A percentile compares a stretch with the other conserved stretches of the same genome.
These are phyloP conservation scores for Decorospora gaudefroyi DNA, from an alignment of 2,329 filamentous ascomycete genomes.

Conservation along the genomic window DNA sequence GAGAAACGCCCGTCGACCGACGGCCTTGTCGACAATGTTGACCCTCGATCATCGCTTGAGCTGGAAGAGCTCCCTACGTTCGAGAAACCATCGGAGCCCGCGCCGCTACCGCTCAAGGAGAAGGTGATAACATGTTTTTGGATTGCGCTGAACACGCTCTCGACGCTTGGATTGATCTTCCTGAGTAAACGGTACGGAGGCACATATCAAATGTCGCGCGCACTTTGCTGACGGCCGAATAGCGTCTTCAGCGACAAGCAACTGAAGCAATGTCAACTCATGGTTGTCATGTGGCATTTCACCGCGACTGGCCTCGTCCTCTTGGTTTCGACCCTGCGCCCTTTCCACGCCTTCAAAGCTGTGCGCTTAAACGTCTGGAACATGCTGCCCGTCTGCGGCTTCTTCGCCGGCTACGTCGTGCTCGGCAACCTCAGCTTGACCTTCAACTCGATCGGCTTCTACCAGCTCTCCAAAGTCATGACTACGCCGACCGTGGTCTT, in stretches of 20 bases:
- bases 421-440: conserved; percentile 54
- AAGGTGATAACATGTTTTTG: conserved; percentile 48
- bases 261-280: conserved; percentile 52
- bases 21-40: conserved; percentile 46
- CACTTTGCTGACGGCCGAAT: conserved; percentile 27
- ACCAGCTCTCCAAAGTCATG: conserved; percentile 56
- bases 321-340: conserved; percentile 49
- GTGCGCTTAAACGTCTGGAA: conserved; percentile 51
- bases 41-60: conserved; percentile 42
- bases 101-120: conserved; percentile 41
- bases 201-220: neutral
- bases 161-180: conserved; percentile 52
- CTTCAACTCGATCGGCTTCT: conserved; percentile 55
- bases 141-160: conserved; percentile 52
- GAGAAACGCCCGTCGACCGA: conserved; percentile 48
- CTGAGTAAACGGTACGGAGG: conserved; percentile 51
- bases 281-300: conserved; percentile 57
- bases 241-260: conserved; percentile 53
- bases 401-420: conserved; percentile 55
- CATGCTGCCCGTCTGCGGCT: conserved; percentile 53
- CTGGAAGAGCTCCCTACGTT: conserved; percentile 44
- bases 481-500: conserved; percentile 54
- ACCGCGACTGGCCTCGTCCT: conserved; percentile 52
- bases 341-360: conserved; percentile 53
- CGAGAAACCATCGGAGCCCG: conserved; percentile 37